Evolutionary conservation across 352 stramenopile species (phyloP), one percentile per base, ranked within the genome.

Genomic region (Phytophthora hybrid): DNA sequence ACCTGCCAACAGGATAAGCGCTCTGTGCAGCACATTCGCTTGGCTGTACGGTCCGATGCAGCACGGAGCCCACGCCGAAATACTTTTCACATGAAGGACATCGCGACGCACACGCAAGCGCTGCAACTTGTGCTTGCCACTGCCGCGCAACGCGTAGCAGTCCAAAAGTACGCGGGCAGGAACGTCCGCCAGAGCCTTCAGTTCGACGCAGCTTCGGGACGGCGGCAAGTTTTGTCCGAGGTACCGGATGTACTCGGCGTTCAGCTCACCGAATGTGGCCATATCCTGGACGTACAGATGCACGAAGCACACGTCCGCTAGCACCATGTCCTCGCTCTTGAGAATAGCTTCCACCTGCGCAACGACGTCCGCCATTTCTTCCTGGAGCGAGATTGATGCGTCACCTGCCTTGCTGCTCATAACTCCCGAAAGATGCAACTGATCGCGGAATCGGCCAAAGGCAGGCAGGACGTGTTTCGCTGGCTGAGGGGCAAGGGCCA

Each of bases 1-100:
- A n/a, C 98, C 98, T 0, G 98, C 97, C 14, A 99, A 59, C 46
- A 99, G 88, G 32, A 98, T 93, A n/a, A 99, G 73, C 5, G 87
- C 87, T 41, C 86, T 87, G 64, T 96, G 84, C 6, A 99, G 71
- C 16, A 94, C 90, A 81, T 99, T 99, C 26, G 96, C 95, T 87
- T 99, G 98, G 69, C 94, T 98, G 83, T 99, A 99, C 3, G 98
- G 98, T 2, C 98, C 98, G 68, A 99, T 99, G 84, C 98, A 99
- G 41, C 98, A 94, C 0, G 98, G 98, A 5, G 98, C 98, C 98
- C 98, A 99, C 21, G 90, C 75, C 4, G 94, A 99, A 56, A 99
- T 92, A 64, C 97, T 99, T 77, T 98, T 94, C 16, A 99, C 94
- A 62, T 99, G 97, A 21, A 99, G 79, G 55, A 98, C 95, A 60